Evolutionary conservation across 768 basidiomycete species (phyloP), one percentile per base, ranked within the genome.

Genomic region (Kwoniella newhampshirensis): DNA sequence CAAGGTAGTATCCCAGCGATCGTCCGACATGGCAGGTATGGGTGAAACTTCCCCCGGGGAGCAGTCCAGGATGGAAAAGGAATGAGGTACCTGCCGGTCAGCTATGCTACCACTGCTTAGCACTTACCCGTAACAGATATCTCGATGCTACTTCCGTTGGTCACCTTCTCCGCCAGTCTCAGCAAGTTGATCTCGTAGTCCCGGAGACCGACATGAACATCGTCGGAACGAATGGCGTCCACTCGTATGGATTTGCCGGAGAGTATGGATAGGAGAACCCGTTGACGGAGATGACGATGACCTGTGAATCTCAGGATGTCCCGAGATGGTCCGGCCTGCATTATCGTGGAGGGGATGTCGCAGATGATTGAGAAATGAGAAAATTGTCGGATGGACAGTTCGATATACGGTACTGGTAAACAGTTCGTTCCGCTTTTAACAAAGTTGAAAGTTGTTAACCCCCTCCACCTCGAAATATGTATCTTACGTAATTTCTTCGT

Each of bases 131-230:
- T n/a, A n/a, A n/a, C n/a, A n/a, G n/a, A n/a, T n/a, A 99, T 98
- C 75, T 98, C 96, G 59, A 98, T 88, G 26, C 89, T 78, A 4
- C 89, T 89, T 1, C 94, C 96, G 81, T 98, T 97, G 2, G 91
- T 93, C 3, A 89, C 80, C 66, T 89, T 91, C 74, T 97, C 93
- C 30, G 97, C 68, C 15, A 98, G 78, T 43, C 94, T 81, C 40
- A 99, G 77, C 23, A 97, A 81, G 69, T 88, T 92, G 45, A 94
- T 85, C 80, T 99, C 96, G 76, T 86, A 94, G 76, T 98, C 93
- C 90, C 64, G 17, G n/a, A 99, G 78, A 74, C 96, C 96, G 23
- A 94, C 93, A 75, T 98, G 88, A 68, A 91, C 91, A 77, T 97
- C 92, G 28, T 91, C 85, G 0, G 89, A 80, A 25, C 96, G 85